Conservation (phyloP, 176 grass and related monocot genomes). For the Saccharum officinarum region DNA sequence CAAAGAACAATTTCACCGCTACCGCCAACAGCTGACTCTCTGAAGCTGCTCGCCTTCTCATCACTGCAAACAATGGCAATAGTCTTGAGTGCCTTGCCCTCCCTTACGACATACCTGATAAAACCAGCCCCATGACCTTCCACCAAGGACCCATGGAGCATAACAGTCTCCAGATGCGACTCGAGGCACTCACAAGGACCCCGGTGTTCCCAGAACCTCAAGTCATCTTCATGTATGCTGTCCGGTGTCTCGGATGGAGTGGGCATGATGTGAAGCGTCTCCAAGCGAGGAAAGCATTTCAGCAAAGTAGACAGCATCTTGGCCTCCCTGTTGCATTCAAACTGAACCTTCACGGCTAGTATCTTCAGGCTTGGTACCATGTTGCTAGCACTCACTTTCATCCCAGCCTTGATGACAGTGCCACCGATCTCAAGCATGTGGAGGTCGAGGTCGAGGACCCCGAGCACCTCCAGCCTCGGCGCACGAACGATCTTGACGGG, state of each 20-base stretch:
- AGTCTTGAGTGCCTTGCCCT: slow-evolving; percentile 15
- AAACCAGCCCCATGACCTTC: background rate
- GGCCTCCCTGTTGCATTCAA: background rate
- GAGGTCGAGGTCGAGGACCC: slow-evolving; percentile 16
- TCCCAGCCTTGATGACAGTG: slow-evolving; percentile 27
- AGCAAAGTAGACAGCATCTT: slow-evolving; percentile 36
- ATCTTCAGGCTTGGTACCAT: slow-evolving; percentile 29
- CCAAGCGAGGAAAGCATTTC: slow-evolving; percentile 31
- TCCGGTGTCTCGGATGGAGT: background rate
- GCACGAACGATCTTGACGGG: slow-evolving; percentile 25
- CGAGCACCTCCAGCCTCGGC: slow-evolving; percentile 27
- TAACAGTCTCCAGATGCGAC: slow-evolving; percentile 36
- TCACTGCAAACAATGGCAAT: background rate
- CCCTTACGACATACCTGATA: background rate
- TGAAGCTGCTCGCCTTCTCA: background rate
- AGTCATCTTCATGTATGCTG: background rate
- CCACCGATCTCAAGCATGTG: slow-evolving; percentile 32
- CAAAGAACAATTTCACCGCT: background rate
- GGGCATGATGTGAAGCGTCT: slow-evolving; percentile 36
- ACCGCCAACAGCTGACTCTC: background rate
- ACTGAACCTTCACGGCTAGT: slow-evolving; percentile 29
- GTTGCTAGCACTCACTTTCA: background rate
- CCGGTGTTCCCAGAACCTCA: slow-evolving; percentile 19
- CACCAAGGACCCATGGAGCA: background rate
- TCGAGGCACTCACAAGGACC: slow-evolving; percentile 22